Percentiles rank a stretch among this genome's conserved stretches.
phyloP scores from a whole-genome alignment of 1,139 yeast species.

The Nadsonia starkeyi-henricii region DNA sequence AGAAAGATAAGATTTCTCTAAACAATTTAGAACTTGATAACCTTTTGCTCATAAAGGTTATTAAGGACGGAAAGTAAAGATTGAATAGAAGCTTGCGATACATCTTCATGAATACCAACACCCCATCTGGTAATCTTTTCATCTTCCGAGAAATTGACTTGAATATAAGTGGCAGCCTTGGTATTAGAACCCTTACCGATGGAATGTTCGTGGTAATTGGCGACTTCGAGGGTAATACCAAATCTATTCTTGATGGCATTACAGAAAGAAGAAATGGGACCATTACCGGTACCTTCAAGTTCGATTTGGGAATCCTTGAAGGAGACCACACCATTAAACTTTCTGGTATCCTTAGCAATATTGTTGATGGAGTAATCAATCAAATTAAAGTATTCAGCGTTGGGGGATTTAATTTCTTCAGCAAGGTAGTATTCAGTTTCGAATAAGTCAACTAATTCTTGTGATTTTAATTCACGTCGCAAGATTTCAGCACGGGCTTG shows the following conservation, averaged over 20 bases:
- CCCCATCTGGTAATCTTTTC: conserved; percentile 63
- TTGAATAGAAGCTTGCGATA: conserved; percentile 74
- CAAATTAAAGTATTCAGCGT: conserved; percentile 15
- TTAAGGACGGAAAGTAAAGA: conserved; percentile 70
- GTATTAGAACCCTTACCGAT: conserved; percentile 77
- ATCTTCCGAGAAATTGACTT: conserved; percentile 31
- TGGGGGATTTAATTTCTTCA: conserved; percentile 27
- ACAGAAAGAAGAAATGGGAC: conserved; percentile 84
- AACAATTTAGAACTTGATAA: conserved; percentile 8
- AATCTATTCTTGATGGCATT: conserved; percentile 57
- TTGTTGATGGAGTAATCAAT: conserved; percentile 21
- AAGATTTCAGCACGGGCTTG: conserved; percentile 67
- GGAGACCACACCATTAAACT: conserved; percentile 35
- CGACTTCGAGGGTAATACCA: conserved; percentile 52
- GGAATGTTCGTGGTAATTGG: conserved; percentile 82
- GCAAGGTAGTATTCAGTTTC: conserved; percentile 50
- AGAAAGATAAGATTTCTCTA: too few relatives aligned
- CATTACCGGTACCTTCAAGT: conserved; percentile 72
- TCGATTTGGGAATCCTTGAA: conserved; percentile 32
- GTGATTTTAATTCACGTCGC: conserved; percentile 72
- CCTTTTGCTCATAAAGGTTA: conserved; percentile 7
- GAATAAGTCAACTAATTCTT: conserved; percentile 67
- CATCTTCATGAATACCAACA: conserved; percentile 87
- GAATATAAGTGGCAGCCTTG: conserved; percentile 83
- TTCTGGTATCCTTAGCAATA: conserved; percentile 31